A percentile compares a stretch with the other conserved stretches of the same genome.
phyloP scores from a whole-genome alignment of 352 stramenopile species.

The Globisporangium camurandrum region DNA sequence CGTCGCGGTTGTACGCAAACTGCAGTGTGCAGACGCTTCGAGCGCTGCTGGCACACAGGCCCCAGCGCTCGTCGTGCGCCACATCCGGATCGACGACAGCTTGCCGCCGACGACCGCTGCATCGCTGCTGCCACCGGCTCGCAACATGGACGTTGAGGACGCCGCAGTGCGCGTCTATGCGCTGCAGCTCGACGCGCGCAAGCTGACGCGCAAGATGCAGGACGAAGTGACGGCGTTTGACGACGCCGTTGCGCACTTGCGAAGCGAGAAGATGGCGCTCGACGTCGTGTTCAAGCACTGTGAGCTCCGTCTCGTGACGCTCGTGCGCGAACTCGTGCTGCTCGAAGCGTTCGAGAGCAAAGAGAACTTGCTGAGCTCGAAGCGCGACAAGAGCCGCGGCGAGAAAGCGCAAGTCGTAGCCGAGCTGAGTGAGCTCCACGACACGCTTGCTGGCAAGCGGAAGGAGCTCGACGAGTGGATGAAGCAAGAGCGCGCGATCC shows the following conservation, averaged over 20 bases:
- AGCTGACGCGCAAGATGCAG: conserved; percentile 56
- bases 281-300: conserved; percentile 85
- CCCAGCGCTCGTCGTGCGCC: conserved; percentile 4
- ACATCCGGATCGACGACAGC: conserved; percentile 8
- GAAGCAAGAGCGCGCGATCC: conserved; percentile 47
- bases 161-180: conserved; percentile 36
- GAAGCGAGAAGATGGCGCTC: conserved; percentile 77
- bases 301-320: conserved; percentile 84
- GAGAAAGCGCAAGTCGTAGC: conserved; percentile 84
- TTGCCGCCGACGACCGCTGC: not conserved
- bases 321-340: conserved; percentile 79
- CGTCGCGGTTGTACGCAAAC: conserved; percentile 19
- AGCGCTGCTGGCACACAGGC: not conserved
- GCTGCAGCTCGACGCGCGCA: conserved; percentile 54
- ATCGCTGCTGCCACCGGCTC: not conserved
- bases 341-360: conserved; percentile 89
- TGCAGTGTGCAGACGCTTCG: conserved; percentile 11
- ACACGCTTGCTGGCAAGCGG: conserved; percentile 63
- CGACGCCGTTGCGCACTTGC: conserved; percentile 82
- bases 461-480: conserved; percentile 79
- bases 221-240: conserved; percentile 79
- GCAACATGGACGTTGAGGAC: conserved; percentile 39
- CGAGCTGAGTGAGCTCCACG: conserved; percentile 71
- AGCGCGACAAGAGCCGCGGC: conserved; percentile 74
- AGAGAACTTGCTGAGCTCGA: conserved; percentile 81